Percentiles rank a stretch among this genome's conserved stretches.
Conservation (phyloP, 108 stramenopile genomes). For the Cylindrotheca fusiformis region DNA sequence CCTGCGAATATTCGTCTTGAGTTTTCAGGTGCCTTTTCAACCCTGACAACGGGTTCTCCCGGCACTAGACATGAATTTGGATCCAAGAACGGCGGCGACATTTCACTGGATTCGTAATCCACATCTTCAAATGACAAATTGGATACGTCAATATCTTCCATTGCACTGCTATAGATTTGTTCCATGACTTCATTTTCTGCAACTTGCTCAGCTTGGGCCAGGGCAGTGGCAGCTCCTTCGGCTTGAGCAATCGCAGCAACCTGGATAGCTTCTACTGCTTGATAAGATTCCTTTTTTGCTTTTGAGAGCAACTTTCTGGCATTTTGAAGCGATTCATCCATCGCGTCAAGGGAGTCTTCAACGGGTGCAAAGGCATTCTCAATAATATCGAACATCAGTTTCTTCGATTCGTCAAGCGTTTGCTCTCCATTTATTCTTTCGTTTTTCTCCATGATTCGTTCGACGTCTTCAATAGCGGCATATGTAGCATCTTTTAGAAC, state of each 20-base stretch:
- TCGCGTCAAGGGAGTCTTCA: conserved; percentile 38
- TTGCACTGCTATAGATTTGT: conserved; percentile 23
- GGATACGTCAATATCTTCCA: conserved; percentile 40
- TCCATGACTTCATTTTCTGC: conserved; percentile 25
- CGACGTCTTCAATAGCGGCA: conserved; percentile 40
- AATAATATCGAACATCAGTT: conserved; percentile 17
- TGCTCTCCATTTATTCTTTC: not conserved
- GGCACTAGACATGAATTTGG: conserved; percentile 82
- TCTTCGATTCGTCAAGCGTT: not conserved
- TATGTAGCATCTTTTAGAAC: conserved; percentile 45
- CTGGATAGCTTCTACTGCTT: conserved; percentile 38
- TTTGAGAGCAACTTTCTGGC: conserved; percentile 21
- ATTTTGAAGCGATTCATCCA: conserved; percentile 34
- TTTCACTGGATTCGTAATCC: conserved; percentile 66
- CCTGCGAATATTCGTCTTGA: conserved; percentile 88
- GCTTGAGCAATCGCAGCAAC: conserved; percentile 38
- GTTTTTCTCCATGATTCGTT: conserved; percentile 10
- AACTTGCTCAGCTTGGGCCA: conserved; percentile 22
- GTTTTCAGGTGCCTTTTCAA: conserved; percentile 89
- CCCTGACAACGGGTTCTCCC: conserved; percentile 79
- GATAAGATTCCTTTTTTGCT: conserved; percentile 33
- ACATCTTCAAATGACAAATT: conserved; percentile 67
- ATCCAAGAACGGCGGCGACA: conserved; percentile 77
- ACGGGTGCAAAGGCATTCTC: conserved; percentile 53
- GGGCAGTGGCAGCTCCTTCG: conserved; percentile 24